Evolutionary conservation across 495 filamentous ascomycete species (phyloP).

Genomic region (Penicillium atrosanguineum): DNA sequence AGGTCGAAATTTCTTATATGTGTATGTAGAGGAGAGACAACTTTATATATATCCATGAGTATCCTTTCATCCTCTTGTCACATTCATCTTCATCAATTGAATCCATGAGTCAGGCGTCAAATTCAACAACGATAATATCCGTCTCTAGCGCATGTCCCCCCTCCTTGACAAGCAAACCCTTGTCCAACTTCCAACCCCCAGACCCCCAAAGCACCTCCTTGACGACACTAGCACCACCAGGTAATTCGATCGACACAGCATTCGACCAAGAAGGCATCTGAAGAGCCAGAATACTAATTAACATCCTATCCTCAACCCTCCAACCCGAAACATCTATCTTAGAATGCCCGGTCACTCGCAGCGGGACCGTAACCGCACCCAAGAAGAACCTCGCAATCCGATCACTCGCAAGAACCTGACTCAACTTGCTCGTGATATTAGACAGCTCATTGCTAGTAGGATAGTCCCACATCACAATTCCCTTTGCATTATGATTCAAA

Average conservation of each 20-base stretch:
- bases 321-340: slow-evolving; percentile 19
- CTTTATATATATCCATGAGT: too few relatives aligned
- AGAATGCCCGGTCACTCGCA: slow-evolving; percentile 6
- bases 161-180: slow-evolving; percentile 7
- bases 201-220: slow-evolving; percentile 11
- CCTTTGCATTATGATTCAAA: slow-evolving; percentile 63
- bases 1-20: too few relatives aligned
- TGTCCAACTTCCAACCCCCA: slow-evolving; percentile 8
- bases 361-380: slow-evolving; percentile 10
- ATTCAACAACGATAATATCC: slow-evolving; percentile 15
- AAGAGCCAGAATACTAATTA: slow-evolving; percentile 18
- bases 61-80: too few relatives aligned
- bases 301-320: slow-evolving; percentile 12
- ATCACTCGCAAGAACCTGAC: slow-evolving; percentile 14
- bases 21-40: too few relatives aligned
- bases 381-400: slow-evolving; percentile 16
- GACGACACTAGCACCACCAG: background rate
- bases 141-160: slow-evolving; percentile 13
- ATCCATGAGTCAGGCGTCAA: background rate
- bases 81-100: too few relatives aligned
- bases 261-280: slow-evolving; percentile 12
- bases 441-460: slow-evolving; percentile 23
- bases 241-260: slow-evolving; percentile 8
- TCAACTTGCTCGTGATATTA: slow-evolving; percentile 20
- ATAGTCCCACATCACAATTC: slow-evolving; percentile 38